These are phyloP conservation scores for Rhexocercosporidium sp. DNA, from an alignment of 2,329 filamentous ascomycete genomes.

Conservation along the genomic window DNA sequence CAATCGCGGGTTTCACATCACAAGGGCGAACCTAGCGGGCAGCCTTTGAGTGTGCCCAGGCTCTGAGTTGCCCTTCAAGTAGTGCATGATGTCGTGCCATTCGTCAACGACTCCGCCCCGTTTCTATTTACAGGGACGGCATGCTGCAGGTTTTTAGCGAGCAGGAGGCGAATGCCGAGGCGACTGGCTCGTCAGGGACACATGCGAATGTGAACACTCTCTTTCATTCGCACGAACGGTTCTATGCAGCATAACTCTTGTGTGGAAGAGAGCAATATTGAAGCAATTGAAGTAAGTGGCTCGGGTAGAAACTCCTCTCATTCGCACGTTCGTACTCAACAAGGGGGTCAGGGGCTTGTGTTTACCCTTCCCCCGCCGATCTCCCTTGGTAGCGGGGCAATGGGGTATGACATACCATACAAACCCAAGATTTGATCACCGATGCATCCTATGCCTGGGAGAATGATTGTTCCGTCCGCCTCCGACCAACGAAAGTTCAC, in stretches of 20 bases:
- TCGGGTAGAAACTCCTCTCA: background rate
- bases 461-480: too few relatives aligned
- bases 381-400: too few relatives aligned
- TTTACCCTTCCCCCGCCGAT: too few relatives aligned
- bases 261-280: background rate
- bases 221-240: constrained; percentile 8
- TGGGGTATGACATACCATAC: too few relatives aligned
- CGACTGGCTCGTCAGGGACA: constrained; percentile 8
- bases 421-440: too few relatives aligned
- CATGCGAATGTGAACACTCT: background rate
- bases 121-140: constrained; percentile 30
- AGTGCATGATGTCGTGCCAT: constrained; percentile 21
- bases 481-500: too few relatives aligned
- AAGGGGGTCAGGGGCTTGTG: too few relatives aligned
- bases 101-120: constrained; percentile 34
- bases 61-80: too few relatives aligned
- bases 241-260: background rate
- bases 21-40: constrained; percentile 13
- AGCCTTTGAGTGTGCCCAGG: constrained; percentile 15
- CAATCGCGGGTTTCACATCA: constrained; percentile 19
- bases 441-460: too few relatives aligned
- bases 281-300: too few relatives aligned
- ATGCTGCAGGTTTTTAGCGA: constrained; percentile 15
- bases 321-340: background rate
- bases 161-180: constrained; percentile 2